Evolutionary conservation across 371 early-diverging fungal species (phyloP), one percentile per base, ranked within the genome.

Genomic region (Apophysomyces elegans): DNA sequence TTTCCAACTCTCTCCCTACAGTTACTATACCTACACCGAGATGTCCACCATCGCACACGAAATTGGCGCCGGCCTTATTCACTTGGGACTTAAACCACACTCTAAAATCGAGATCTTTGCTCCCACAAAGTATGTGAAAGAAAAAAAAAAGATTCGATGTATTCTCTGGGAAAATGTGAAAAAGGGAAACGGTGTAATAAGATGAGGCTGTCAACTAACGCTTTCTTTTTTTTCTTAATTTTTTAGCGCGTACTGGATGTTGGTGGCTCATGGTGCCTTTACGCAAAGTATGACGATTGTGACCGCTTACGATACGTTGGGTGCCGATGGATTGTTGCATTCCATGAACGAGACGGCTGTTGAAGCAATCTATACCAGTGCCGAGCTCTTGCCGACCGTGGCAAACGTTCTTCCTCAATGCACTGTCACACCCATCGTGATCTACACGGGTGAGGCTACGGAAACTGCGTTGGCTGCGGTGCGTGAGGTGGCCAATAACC

Each of bases 271-370:
- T 68, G 50, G 78, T 36, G 69, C 65, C 56, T 72, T 68, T 44
- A 73, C 69, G 60, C 89, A 89, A 71, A 75, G 69, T 37, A 77
- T 90, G 63, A 81, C 82, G 57, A 83, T 91, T 69, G 86, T 89
- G 26, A 92, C 92, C 37, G 90, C 90, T 32, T 91, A 92, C 78
- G 91, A 90, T 59, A 90, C 91, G 7, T 83, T 92, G 45, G 91
- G 91, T 13, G 84, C 86, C 47, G 88, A 86, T 58, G 91, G 88
- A 46, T 78, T 92, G 16, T 37, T 75, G n/a, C 82, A 79, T 57
- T 79, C 85, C 0, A 77, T 80, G 70, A 86, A 89, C 62, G 87
- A 91, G 68, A 74, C 88, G 44, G 84, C 85, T 60, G 84, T 86
- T 32, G 73, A 84, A 12, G 74, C 83, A 12, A 62, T 90, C 37